phyloP scores from a whole-genome alignment of 2,329 filamentous ascomycete species.

The Aspergillus ochraceus region DNA sequence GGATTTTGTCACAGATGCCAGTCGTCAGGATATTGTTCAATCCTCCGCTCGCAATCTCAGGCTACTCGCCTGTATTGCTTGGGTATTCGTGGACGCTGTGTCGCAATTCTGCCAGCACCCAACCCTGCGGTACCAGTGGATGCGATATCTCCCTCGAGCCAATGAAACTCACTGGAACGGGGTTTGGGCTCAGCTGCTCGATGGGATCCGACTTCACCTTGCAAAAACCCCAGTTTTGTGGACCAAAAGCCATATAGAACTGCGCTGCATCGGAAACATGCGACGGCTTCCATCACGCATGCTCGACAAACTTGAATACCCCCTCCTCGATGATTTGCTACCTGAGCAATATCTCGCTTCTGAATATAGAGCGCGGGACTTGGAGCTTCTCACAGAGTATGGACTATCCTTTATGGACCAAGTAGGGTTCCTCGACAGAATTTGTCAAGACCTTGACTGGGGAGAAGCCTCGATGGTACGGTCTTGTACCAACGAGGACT shows the following conservation, averaged over 20 bases:
- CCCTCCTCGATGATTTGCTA: constrained; percentile 3
- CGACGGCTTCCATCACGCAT: neutral
- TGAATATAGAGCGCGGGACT: neutral
- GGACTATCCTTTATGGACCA: neutral
- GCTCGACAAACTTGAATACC: constrained; percentile 7
- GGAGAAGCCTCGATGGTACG: constrained; percentile 3
- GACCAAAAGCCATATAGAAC: constrained; percentile 3
- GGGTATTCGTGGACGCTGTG: constrained; percentile 42
- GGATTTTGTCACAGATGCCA: constrained; percentile 52
- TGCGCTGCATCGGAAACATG: constrained; percentile 6
- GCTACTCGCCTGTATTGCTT: constrained; percentile 38
- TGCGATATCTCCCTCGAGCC: constrained; percentile 45
- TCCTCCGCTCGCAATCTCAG: constrained; percentile 35
- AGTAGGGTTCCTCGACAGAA: neutral
- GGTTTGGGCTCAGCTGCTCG: constrained; percentile 8
- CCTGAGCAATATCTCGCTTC: constrained; percentile 7
- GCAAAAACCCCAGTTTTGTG: neutral
- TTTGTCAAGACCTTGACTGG: constrained; percentile 3
- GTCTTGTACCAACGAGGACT: constrained; percentile 2
- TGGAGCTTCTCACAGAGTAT: constrained; percentile 1
- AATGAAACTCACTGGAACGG: neutral
- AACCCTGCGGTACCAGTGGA: constrained; percentile 46
- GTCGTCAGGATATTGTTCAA: constrained; percentile 43
- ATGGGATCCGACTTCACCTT: neutral
- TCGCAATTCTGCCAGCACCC: constrained; percentile 40